Evolutionary conservation across 768 basidiomycete genomes (phyloP).

Genomic region (Boletales sp.): DNA sequence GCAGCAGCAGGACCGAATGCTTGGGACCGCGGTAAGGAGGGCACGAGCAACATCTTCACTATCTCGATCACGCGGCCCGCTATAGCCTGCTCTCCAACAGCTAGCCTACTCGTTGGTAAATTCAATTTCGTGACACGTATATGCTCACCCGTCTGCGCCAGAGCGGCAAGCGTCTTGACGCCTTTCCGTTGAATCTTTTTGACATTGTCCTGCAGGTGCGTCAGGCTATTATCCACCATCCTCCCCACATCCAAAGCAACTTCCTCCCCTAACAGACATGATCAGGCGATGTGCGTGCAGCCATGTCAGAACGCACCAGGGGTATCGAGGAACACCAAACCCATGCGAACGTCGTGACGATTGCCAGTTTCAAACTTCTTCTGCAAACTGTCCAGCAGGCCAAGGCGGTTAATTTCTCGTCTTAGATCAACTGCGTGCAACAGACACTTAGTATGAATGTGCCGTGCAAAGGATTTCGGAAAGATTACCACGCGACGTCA

Average conservation of each 20-base stretch:
- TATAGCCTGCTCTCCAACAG: constrained; percentile 1
- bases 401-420: background rate
- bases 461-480: background rate
- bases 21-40: background rate
- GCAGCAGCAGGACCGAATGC: background rate
- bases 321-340: background rate
- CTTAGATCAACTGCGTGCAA: background rate
- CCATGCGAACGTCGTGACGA: constrained; percentile 1
- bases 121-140: too few species aligned
- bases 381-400: background rate
- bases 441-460: background rate
- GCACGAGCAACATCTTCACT: constrained; percentile 1
- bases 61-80: background rate
- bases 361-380: constrained; percentile 1
- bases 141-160: constrained; percentile 3
- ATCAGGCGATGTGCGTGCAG: background rate
- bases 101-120: background rate
- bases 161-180: constrained; percentile 2
- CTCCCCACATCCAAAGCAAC: background rate
- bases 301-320: background rate
- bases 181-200: background rate
- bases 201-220: background rate
- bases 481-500: background rate
- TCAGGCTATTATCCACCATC: background rate
- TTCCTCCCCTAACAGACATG: background rate